A percentile compares a stretch with the other conserved stretches of the same genome.
These are phyloP conservation scores for Brasenia schreberi DNA, from an alignment of 164 flowering plant species.

Conservation along the genomic window DNA sequence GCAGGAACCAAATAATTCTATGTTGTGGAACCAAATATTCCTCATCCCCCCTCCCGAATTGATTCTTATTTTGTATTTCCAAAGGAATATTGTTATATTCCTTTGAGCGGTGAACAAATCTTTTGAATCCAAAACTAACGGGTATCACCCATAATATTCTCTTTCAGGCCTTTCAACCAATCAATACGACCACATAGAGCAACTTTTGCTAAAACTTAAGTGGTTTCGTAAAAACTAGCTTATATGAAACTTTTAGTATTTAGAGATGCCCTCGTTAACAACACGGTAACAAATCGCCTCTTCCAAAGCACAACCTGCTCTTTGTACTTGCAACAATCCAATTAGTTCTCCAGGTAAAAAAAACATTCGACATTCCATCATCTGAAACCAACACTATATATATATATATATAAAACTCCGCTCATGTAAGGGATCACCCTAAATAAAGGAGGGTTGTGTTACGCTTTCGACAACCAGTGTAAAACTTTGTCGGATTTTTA, in stretches of 20 bases:
- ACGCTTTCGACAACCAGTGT: too few relatives aligned
- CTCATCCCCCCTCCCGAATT: too few relatives aligned
- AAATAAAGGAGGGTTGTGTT: too few relatives aligned
- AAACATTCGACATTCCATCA: neutral
- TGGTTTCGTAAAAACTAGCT: conserved; percentile 3
- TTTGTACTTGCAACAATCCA: neutral
- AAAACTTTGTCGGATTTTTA: too few relatives aligned
- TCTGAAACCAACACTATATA: neutral
- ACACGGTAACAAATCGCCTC: conserved; percentile 12
- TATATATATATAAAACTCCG: too few relatives aligned
- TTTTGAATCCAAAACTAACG: neutral
- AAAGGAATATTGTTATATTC: neutral
- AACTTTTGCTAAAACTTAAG: neutral
- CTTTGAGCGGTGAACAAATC: neutral
- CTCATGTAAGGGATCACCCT: too few relatives aligned
- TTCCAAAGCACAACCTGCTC: conserved; percentile 5
- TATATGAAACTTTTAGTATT: conserved; percentile 13
- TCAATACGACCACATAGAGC: conserved; percentile 3
- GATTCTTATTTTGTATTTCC: neutral
- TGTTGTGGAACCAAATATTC: too few relatives aligned
- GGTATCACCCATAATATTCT: conserved; percentile 2
- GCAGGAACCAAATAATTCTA: too few relatives aligned
- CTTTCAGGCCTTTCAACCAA: conserved; percentile 8
- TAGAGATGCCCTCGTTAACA: conserved; percentile 12
- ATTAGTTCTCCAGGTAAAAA: neutral